Percentiles rank a stretch among this genome's conserved stretches.
Evolutionary conservation across 768 basidiomycete species (phyloP).

Genomic region (Tylopilus subfusipes): DNA sequence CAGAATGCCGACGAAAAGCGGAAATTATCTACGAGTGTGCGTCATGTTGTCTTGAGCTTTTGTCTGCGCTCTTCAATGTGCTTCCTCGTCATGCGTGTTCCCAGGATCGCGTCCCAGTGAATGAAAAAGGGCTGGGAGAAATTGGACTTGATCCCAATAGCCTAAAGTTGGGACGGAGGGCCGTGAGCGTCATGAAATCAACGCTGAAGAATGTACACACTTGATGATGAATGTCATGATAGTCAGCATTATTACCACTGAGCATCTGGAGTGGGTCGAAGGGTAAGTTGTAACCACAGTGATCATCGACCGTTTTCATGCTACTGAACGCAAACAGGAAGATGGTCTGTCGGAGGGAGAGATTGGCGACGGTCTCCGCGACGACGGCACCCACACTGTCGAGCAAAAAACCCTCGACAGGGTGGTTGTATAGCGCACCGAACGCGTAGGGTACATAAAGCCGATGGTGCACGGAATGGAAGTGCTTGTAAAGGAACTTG

Average conservation of each 20-base stretch:
- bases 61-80: conserved; percentile 55
- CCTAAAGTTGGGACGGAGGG: conserved; percentile 4
- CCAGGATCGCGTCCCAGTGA: conserved; percentile 86
- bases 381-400: conserved; percentile 79
- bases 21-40: background rate
- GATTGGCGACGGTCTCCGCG: conserved; percentile 63
- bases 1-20: background rate
- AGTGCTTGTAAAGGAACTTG: conserved; percentile 83
- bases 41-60: conserved; percentile 29
- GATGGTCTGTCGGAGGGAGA: conserved; percentile 80
- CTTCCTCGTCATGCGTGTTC: conserved; percentile 76
- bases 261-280: conserved; percentile 90
- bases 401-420: conserved; percentile 87
- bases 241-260: conserved; percentile 88
- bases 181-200: background rate
- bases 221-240: conserved; percentile 98
- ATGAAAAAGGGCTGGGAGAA: conserved; percentile 96
- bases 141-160: conserved; percentile 89
- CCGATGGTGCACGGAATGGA: conserved; percentile 94
- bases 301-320: conserved; percentile 93
- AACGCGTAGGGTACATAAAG: conserved; percentile 97
- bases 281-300: conserved; percentile 86
- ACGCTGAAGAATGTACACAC: conserved; percentile 35
- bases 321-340: conserved; percentile 82
- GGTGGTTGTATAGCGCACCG: conserved; percentile 97